Conservation (phyloP, 306 rosid species). For the Vigna radiata region DNA sequence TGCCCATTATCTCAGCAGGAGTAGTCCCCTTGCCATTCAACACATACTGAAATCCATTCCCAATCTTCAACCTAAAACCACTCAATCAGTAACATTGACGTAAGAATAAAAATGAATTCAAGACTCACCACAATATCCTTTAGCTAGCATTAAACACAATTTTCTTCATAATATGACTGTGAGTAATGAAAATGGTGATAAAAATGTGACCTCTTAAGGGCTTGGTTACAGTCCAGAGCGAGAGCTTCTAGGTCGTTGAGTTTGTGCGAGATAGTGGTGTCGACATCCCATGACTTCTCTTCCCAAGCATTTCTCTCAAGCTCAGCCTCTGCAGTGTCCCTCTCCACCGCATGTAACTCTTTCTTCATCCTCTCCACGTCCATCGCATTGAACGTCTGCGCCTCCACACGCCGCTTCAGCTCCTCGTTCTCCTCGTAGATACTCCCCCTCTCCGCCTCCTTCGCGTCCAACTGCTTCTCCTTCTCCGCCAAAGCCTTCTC, state of each 20-base stretch:
- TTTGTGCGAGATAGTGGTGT: slow-evolving; percentile 54
- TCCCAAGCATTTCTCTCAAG: slow-evolving; percentile 75
- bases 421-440: slow-evolving; percentile 73
- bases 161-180: background rate
- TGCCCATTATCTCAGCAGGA: slow-evolving; percentile 81
- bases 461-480: slow-evolving; percentile 69
- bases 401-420: slow-evolving; percentile 68
- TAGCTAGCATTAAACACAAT: background rate
- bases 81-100: background rate
- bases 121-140: background rate
- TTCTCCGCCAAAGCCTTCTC: slow-evolving; percentile 66
- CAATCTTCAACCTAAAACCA: slow-evolving; percentile 77
- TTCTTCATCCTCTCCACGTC: slow-evolving; percentile 94
- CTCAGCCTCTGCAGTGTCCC: slow-evolving; percentile 76
- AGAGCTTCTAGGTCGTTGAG: slow-evolving; percentile 75
- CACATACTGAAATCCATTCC: slow-evolving; percentile 65
- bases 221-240: slow-evolving; percentile 79
- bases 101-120: background rate
- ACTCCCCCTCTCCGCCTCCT: slow-evolving; percentile 56
- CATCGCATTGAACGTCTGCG: slow-evolving; percentile 71
- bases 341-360: slow-evolving; percentile 89
- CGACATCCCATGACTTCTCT: slow-evolving; percentile 81
- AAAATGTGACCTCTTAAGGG: slow-evolving; percentile 63
- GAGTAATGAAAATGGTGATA: background rate
- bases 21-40: slow-evolving; percentile 78